Base-by-base conservation (phyloP, 2,329 filamentous ascomycete species). In the Ilyonectria destructans region DNA sequence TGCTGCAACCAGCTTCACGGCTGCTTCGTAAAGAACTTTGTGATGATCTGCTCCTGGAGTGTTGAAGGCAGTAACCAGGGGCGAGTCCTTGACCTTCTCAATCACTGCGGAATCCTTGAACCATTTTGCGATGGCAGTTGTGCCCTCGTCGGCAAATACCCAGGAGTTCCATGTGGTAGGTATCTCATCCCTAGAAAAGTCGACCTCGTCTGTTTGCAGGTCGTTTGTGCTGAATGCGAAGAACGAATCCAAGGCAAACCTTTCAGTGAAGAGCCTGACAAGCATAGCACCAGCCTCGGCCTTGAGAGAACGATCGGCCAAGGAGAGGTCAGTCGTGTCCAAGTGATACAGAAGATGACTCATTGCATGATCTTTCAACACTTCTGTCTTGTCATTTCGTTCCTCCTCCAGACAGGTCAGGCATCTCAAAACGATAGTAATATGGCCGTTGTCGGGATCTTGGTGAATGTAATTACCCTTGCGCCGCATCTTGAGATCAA, bases 381-480 rank as follows among this genome's bases (percentile, higher is more conserved):
- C 4, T n/a, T 55, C 48, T 3, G 40, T 58, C 52, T 61, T 65
- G 17, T 54, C 21, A n/a, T 46, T 65, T 3, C 60, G 56, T 21
- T 61, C 33, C 19, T 65, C 55, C 6, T 40, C 57, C 33, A 67
- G 49, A 29, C 63, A 67, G 3, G 49, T 63, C 12, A 69, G 40
- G 48, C 70, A 80, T 15, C 74, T 72, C 5, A 77, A 56, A 4
- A 72, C 74, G 15, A 81, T 73, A 17, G 71, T 77, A 31, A 79
- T 74, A 9, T 80, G 65, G 1, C 73, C 74, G 43, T 81, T 81
- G 9, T 80, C 77, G 0, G 72, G 71, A 35, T 82, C 80, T 13
- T 77, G 62, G 51, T 73, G 76, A 45, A 81, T 80, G n/a, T 60
- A 63, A 54, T 73, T 77, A 29, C 78, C 74, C 58, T 78, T 78